Percentiles rank a stretch among this genome's conserved stretches.
Conservation (phyloP, 2,329 filamentous ascomycete genomes). For the Hypoxylon sp. region DNA sequence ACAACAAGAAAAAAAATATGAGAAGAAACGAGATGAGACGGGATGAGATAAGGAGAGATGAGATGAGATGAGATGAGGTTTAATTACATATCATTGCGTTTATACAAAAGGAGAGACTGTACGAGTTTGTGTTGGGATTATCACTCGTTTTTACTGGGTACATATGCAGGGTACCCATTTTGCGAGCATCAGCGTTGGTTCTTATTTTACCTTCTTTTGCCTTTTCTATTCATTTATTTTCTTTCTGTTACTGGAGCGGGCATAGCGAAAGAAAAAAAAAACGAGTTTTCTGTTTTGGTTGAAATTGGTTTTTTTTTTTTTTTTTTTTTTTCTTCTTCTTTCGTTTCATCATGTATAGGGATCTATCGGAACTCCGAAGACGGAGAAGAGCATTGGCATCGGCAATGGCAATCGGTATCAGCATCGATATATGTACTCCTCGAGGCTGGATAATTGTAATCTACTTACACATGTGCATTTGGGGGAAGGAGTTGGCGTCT, state of each 20-base stretch:
- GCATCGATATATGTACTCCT: conserved; percentile 12
- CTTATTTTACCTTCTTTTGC: conserved; percentile 12
- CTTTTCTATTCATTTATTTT: not conserved
- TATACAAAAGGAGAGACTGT: conserved; percentile 13
- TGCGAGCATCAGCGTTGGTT: conserved; percentile 9
- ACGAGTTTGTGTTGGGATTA: conserved; percentile 15
- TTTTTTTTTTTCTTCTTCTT: too few species aligned
- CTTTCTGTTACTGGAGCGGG: not conserved
- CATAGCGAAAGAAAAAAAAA: conserved; percentile 10
- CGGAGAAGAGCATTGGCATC: not conserved
- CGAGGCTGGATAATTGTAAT: conserved; percentile 37
- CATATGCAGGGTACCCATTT: not conserved
- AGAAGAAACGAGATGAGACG: not conserved
- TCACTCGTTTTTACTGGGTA: not conserved
- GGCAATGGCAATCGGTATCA: not conserved
- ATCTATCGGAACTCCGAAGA: not conserved
- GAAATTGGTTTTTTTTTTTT: conserved; percentile 8
- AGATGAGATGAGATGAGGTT: not conserved
- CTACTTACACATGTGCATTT: conserved; percentile 20
- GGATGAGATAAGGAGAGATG: not conserved
- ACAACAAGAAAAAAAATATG: not conserved
- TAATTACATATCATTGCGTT: not conserved
- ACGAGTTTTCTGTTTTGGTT: conserved; percentile 6
- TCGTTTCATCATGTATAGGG: conserved; percentile 9
- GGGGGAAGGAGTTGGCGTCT: conserved; percentile 33